phyloP scores from a whole-genome alignment of 73 alveolate species.

The Uronychia binucleata region DNA sequence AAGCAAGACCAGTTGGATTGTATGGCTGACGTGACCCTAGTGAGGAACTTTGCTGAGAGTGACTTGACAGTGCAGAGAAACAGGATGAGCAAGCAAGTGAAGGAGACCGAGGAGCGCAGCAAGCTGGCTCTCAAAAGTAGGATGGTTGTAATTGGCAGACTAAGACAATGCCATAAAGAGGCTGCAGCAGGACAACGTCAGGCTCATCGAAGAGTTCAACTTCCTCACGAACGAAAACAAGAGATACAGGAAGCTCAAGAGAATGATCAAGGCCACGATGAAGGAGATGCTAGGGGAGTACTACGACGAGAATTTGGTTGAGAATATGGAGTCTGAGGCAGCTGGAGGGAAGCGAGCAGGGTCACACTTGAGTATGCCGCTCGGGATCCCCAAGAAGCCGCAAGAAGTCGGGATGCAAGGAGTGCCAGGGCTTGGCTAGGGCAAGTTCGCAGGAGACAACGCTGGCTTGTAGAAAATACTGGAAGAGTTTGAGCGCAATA shows the following conservation, averaged over 20 bases:
- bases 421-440: neutral
- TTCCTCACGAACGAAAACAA: conserved; percentile 41
- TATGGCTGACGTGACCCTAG: conserved; percentile 6
- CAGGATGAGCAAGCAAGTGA: conserved; percentile 27
- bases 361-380: neutral
- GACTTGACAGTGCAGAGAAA: conserved; percentile 49
- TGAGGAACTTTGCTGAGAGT: conserved; percentile 25
- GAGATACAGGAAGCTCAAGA: conserved; percentile 29
- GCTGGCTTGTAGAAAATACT: conserved; percentile 21
- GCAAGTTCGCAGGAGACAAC: neutral
- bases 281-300: conserved; percentile 43
- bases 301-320: conserved; percentile 34
- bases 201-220: conserved; percentile 58
- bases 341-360: neutral
- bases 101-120: conserved; percentile 34
- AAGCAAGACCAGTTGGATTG: neutral
- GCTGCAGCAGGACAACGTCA: conserved; percentile 49
- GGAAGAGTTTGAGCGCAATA: conserved; percentile 57
- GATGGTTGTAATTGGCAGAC: neutral
- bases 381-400: neutral
- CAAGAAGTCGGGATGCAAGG: neutral
- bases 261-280: conserved; percentile 33
- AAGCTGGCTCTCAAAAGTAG: conserved; percentile 3
- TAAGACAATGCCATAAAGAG: conserved; percentile 27
- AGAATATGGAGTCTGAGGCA: conserved; percentile 29